Conservation (phyloP, 169 alveolate species). For the Cryptosporidium canis region DNA sequence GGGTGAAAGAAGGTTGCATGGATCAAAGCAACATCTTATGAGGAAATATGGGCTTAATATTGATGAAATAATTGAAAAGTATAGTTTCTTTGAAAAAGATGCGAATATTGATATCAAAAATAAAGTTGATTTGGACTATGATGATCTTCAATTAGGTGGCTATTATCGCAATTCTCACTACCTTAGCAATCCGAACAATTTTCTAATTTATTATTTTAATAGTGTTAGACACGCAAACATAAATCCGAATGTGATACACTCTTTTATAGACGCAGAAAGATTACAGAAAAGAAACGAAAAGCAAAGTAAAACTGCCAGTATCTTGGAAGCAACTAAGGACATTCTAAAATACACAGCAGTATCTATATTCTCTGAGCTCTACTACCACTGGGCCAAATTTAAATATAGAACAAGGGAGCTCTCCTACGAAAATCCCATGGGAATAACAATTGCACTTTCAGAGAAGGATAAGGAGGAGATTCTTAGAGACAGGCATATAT, state of each 20-base stretch:
- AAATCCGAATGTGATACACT: neutral
- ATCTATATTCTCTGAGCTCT: slow-evolving; percentile 24
- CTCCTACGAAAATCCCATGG: neutral
- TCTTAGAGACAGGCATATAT: neutral
- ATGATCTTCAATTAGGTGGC: neutral
- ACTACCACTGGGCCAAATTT: slow-evolving; percentile 29
- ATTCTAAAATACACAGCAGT: slow-evolving; percentile 9
- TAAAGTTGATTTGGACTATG: neutral
- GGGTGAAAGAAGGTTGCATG: neutral
- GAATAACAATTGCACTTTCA: neutral
- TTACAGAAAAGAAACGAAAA: neutral
- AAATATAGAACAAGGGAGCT: neutral
- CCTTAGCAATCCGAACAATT: slow-evolving; percentile 8
- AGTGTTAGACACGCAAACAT: neutral
- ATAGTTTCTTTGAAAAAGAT: neutral
- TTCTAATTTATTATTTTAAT: slow-evolving; percentile 14
- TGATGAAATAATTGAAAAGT: slow-evolving; percentile 6
- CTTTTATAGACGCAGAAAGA: slow-evolving; percentile 13
- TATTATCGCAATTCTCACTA: neutral
- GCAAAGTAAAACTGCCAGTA: neutral
- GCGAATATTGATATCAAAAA: neutral
- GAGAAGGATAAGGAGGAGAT: neutral
- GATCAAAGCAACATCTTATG: slow-evolving; percentile 27
- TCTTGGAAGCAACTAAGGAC: neutral
- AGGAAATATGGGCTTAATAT: slow-evolving; percentile 29